A percentile compares a stretch with the other conserved stretches of the same genome.
Conservation (phyloP, 129 eudicot genomes). For the Flaveria robusta region DNA sequence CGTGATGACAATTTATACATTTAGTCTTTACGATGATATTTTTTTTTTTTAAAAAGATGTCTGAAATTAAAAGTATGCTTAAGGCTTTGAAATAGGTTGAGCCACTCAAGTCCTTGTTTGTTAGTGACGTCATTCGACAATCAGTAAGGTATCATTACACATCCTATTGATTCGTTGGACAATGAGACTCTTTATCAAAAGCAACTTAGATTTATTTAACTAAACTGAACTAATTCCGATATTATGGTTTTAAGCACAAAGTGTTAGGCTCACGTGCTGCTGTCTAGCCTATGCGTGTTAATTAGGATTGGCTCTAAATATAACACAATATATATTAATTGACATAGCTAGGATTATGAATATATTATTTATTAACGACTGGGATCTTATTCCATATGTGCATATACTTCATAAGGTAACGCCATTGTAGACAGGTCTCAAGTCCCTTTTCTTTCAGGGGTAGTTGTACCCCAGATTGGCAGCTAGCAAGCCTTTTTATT, state of each 20-base stretch:
- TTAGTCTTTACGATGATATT: no score
- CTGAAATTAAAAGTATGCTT: no score
- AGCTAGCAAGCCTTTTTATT: slow-evolving; percentile 14
- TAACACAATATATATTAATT: background rate
- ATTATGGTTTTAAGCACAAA: background rate
- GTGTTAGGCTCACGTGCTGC: background rate
- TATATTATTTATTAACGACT: background rate
- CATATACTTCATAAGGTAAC: slow-evolving; percentile 1
- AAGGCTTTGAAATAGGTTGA: no score
- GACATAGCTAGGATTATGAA: background rate
- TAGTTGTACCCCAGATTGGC: slow-evolving; percentile 25
- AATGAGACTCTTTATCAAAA: background rate
- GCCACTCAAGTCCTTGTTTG: no score
- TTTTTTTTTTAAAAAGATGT: no score
- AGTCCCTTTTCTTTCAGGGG: slow-evolving; percentile 19
- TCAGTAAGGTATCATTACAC: background rate
- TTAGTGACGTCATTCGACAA: background rate
- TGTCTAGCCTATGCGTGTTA: background rate
- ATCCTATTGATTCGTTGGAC: background rate
- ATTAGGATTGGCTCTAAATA: background rate
- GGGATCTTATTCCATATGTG: slow-evolving; percentile 20
- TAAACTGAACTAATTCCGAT: background rate
- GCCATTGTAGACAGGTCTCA: slow-evolving; percentile 33
- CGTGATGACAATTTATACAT: no score
- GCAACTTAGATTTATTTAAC: background rate